These are phyloP conservation scores for Mercurialis annua DNA, from an alignment of 345 rosid genomes.

Conservation along the genomic window DNA sequence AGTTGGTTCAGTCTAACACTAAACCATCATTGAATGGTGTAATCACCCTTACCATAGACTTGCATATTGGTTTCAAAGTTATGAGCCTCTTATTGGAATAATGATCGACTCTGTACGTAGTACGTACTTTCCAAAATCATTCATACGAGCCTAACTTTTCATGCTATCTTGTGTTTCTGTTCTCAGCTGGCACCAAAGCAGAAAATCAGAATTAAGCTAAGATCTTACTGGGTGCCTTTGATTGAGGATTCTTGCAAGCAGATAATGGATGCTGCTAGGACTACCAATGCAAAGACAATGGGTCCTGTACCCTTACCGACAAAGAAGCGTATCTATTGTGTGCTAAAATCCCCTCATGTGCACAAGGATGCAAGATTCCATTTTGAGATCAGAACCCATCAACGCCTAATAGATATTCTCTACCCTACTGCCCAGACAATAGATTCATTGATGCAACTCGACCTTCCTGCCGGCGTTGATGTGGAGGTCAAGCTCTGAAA, in stretches of 20 bases:
- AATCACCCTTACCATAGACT: not conserved
- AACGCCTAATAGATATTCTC: slow-evolving; percentile 83
- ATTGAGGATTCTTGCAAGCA: slow-evolving; percentile 98
- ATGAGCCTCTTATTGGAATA: not conserved
- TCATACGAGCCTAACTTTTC: slow-evolving; percentile 5
- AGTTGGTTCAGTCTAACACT: not conserved
- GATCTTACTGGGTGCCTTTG: slow-evolving; percentile 88
- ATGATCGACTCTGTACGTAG: not conserved
- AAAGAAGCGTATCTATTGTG: slow-evolving; percentile 84
- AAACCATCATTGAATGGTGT: not conserved
- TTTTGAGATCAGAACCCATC: slow-evolving; percentile 93
- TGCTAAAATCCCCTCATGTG: slow-evolving; percentile 97
- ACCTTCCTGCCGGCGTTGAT: slow-evolving; percentile 95
- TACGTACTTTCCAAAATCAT: not conserved
- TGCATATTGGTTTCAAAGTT: not conserved
- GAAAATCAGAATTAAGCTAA: slow-evolving; percentile 90
- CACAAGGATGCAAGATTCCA: slow-evolving; percentile 98
- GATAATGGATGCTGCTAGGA: slow-evolving; percentile 86
- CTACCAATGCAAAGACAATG: slow-evolving; percentile 87
- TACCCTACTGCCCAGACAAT: slow-evolving; percentile 96
- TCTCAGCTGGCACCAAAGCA: slow-evolving; percentile 89
- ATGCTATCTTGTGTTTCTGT: slow-evolving; percentile 12
- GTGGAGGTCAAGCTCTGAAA: slow-evolving; percentile 94
- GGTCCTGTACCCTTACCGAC: slow-evolving; percentile 96
- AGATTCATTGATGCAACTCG: slow-evolving; percentile 97